phyloP scores from a whole-genome alignment of 2,329 filamentous ascomycete genomes.

The Colletotrichum karsti region DNA sequence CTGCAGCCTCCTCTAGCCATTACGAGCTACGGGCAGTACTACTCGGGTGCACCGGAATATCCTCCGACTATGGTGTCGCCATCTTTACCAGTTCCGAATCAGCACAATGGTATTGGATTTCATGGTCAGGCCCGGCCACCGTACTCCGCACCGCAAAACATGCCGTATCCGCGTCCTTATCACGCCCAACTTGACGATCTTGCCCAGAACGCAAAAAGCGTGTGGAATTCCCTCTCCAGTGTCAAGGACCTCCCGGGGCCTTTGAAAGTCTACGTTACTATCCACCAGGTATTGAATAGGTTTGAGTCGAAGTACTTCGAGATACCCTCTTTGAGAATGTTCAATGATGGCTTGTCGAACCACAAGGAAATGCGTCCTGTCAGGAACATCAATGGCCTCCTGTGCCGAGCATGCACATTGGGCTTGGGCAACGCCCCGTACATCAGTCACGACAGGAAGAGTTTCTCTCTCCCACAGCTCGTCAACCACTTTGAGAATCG shows the following conservation, averaged over 20 bases:
- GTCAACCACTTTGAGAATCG: constrained; percentile 64
- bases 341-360: constrained; percentile 66
- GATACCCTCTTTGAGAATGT: constrained; percentile 64
- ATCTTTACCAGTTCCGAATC: background rate
- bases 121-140: background rate
- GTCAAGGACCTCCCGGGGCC: constrained; percentile 69
- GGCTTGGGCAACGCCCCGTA: constrained; percentile 40
- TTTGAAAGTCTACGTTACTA: constrained; percentile 69
- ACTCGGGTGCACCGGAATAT: background rate
- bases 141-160: background rate
- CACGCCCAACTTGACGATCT: constrained; percentile 60
- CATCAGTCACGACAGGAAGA: constrained; percentile 40
- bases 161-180: constrained; percentile 33
- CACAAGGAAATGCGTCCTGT: constrained; percentile 65
- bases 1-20: constrained; percentile 25
- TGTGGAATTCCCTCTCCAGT: constrained; percentile 69
- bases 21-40: constrained; percentile 38
- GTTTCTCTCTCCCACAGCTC: constrained; percentile 67
- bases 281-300: constrained; percentile 68
- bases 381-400: constrained; percentile 60
- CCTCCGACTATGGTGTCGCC: background rate
- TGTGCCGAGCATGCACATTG: constrained; percentile 60
- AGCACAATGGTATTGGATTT: background rate
- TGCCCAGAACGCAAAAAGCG: constrained; percentile 61
- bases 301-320: constrained; percentile 67